Evolutionary conservation across 1,139 yeast genomes (phyloP).

Genomic region (Scheffersomyces insectosa): DNA sequence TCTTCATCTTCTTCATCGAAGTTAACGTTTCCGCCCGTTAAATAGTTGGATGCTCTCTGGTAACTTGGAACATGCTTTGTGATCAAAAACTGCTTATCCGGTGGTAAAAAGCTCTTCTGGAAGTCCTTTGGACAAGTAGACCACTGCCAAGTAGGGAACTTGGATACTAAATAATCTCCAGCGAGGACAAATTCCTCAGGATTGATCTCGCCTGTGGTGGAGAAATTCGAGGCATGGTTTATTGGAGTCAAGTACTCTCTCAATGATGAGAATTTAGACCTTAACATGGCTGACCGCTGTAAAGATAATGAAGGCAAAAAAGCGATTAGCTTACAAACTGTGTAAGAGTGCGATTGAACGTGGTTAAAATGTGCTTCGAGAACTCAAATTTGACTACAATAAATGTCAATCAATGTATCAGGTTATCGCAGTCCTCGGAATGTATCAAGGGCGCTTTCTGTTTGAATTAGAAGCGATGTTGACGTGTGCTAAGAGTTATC

Average conservation of each 20-base stretch:
- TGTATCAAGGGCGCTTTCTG: too few species aligned
- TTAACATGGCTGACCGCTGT: constrained; percentile 29
- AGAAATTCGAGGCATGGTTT: constrained; percentile 77
- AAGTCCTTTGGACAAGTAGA: constrained; percentile 63
- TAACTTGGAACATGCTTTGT: constrained; percentile 88
- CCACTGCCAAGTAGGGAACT: constrained; percentile 99
- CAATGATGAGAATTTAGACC: constrained; percentile 81
- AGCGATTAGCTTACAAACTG: neutral
- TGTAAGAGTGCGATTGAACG: neutral
- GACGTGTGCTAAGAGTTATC: too few species aligned
- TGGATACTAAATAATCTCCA: constrained; percentile 87
- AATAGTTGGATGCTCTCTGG: constrained; percentile 66
- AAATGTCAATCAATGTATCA: neutral
- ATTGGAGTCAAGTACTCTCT: constrained; percentile 94
- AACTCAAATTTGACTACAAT: neutral
- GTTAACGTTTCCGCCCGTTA: constrained; percentile 35
- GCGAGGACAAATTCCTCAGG: constrained; percentile 92
- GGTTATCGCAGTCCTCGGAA: neutral
- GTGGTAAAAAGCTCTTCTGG: constrained; percentile 73
- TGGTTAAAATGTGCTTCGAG: neutral
- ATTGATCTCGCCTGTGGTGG: constrained; percentile 84
- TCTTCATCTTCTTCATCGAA: constrained; percentile 35
- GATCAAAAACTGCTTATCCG: constrained; percentile 81
- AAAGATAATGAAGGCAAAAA: neutral
- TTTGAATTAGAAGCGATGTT: too few species aligned